A percentile compares a stretch with the other conserved stretches of the same genome.
Evolutionary conservation across 2,329 filamentous ascomycete species (phyloP).

Genomic region (Botrytis elliptica): DNA sequence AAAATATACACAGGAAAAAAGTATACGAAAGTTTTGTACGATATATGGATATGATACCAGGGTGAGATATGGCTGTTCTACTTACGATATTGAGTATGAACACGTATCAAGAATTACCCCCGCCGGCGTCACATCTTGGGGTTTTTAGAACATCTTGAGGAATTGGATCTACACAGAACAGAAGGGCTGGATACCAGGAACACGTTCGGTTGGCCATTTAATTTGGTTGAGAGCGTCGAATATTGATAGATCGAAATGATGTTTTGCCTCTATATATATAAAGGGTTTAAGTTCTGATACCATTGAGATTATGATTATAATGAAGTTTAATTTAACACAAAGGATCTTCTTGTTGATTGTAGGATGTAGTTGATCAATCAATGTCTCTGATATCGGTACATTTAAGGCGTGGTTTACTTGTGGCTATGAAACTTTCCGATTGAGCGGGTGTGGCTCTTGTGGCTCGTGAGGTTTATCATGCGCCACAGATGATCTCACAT

Average conservation of each 20-base stretch:
- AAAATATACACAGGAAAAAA: not conserved
- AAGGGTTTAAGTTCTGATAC: no score
- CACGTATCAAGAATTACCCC: not conserved
- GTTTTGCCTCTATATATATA: not conserved
- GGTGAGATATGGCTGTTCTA: slow-evolving; percentile 1
- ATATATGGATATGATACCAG: slow-evolving; percentile 9
- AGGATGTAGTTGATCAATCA: not conserved
- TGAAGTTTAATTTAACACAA: not conserved
- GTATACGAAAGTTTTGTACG: not conserved
- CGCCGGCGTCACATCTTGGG: slow-evolving; percentile 1
- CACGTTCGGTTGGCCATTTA: not conserved
- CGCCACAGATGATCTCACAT: not conserved
- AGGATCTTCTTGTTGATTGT: not conserved
- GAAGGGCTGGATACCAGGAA: not conserved
- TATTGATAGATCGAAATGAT: not conserved
- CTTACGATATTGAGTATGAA: not conserved
- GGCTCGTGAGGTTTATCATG: not conserved
- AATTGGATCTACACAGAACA: not conserved
- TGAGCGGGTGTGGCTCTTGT: not conserved
- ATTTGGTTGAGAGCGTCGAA: not conserved
- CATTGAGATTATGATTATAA: not conserved
- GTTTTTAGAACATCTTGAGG: not conserved
- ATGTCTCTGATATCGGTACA: not conserved
- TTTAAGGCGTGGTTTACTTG: not conserved
- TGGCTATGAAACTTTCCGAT: not conserved